A percentile compares a stretch with the other conserved stretches of the same genome.
phyloP scores from a whole-genome alignment of 1,284 basidiomycete species.

The Cryptococcus deneoformans region DNA sequence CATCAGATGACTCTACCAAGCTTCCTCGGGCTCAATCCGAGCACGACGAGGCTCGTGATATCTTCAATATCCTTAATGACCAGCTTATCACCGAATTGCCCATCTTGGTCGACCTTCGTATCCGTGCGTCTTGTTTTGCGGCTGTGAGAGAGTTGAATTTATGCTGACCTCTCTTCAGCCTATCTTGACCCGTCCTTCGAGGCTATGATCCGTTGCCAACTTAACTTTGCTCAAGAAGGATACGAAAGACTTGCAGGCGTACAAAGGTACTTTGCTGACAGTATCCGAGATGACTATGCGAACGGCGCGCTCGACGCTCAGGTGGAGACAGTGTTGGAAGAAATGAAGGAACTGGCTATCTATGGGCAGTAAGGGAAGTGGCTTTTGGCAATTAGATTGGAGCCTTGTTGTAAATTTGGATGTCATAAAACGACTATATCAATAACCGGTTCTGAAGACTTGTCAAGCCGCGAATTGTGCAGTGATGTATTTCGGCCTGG shows the following conservation, averaged over 20 bases:
- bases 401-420: not conserved
- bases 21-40: slow-evolving; percentile 79
- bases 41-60: slow-evolving; percentile 86
- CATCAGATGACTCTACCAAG: slow-evolving; percentile 87
- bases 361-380: slow-evolving; percentile 51
- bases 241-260: slow-evolving; percentile 98
- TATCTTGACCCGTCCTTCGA: slow-evolving; percentile 99
- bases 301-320: slow-evolving; percentile 94
- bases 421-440: not conserved
- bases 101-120: slow-evolving; percentile 86
- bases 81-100: slow-evolving; percentile 90
- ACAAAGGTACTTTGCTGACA: slow-evolving; percentile 83
- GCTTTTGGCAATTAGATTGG: not conserved
- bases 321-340: slow-evolving; percentile 88
- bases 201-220: slow-evolving; percentile 97
- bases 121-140: slow-evolving; percentile 56
- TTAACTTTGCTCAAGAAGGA: slow-evolving; percentile 94
- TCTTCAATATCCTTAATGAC: slow-evolving; percentile 90
- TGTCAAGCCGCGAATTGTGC: not conserved
- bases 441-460: not conserved
- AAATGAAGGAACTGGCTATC: slow-evolving; percentile 95
- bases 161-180: slow-evolving; percentile 19
- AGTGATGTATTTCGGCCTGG: no score
- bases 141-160: no score
- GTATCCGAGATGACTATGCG: slow-evolving; percentile 93